Percentiles rank a stretch among this genome's conserved stretches.
These are phyloP conservation scores for Lachancea kluyveri DNA, from an alignment of 805 yeast species.

Conservation along the genomic window DNA sequence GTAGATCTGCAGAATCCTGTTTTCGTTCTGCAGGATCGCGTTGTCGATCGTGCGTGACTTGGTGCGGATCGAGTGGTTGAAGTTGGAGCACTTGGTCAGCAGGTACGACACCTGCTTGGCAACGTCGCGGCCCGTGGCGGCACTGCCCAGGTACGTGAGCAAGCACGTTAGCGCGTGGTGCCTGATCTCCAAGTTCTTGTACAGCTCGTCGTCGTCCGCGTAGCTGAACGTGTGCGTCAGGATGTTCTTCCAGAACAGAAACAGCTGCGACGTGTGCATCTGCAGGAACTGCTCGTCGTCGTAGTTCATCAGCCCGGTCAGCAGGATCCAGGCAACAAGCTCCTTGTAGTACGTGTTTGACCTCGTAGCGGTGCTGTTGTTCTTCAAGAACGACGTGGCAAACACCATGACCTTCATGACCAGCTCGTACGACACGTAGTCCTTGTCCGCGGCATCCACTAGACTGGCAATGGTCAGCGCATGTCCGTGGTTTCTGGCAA, in stretches of 20 bases:
- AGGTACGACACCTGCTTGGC: constrained; percentile 42
- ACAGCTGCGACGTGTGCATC: constrained; percentile 51
- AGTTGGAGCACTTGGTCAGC: constrained; percentile 37
- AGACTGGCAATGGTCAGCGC: constrained; percentile 34
- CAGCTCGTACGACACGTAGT: constrained; percentile 40
- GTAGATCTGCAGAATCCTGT: constrained; percentile 42
- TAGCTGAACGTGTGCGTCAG: constrained; percentile 45
- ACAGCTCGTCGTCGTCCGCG: constrained; percentile 30
- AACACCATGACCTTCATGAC: constrained; percentile 40
- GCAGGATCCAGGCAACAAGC: constrained; percentile 52
- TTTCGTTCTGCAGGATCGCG: constrained; percentile 34
- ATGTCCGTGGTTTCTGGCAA: constrained; percentile 34
- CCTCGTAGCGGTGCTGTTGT: constrained; percentile 28
- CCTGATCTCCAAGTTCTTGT: constrained; percentile 44
- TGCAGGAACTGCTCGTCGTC: constrained; percentile 46
- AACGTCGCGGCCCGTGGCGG: constrained; percentile 36
- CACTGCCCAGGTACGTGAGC: constrained; percentile 41
- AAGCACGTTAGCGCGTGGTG: constrained; percentile 55
- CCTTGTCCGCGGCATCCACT: constrained; percentile 31
- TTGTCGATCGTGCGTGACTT: constrained; percentile 26
- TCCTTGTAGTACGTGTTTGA: constrained; percentile 32
- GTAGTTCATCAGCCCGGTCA: constrained; percentile 59
- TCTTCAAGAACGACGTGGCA: constrained; percentile 39
- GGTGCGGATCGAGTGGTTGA: constrained; percentile 26
- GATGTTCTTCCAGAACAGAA: constrained; percentile 58